These are phyloP conservation scores for Saturnispora serradocipensis DNA, from an alignment of 805 yeast species.

Conservation along the genomic window DNA sequence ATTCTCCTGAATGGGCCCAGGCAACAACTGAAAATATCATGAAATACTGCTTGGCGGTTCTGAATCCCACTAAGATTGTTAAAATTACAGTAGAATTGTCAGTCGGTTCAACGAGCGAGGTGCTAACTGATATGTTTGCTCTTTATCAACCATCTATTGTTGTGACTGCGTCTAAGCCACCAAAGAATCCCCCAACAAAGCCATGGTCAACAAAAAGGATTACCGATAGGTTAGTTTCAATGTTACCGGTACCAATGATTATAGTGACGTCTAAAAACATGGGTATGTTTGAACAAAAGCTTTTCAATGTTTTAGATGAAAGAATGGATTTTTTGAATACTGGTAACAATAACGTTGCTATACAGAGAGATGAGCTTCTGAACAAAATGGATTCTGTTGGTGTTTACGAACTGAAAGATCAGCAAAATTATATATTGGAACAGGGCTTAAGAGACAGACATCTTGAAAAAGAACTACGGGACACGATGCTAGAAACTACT, in stretches of 20 bases:
- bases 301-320: slow-evolving; percentile 30
- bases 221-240: slow-evolving; percentile 55
- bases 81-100: slow-evolving; percentile 53
- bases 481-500: not conserved
- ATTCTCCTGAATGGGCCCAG: slow-evolving; percentile 39
- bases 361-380: slow-evolving; percentile 14
- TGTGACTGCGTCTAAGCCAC: slow-evolving; percentile 46
- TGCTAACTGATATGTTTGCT: slow-evolving; percentile 49
- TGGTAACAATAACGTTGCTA: slow-evolving; percentile 6
- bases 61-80: slow-evolving; percentile 37
- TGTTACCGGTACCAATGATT: slow-evolving; percentile 56
- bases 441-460: slow-evolving; percentile 11
- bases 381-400: slow-evolving; percentile 22
- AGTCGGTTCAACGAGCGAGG: slow-evolving; percentile 47
- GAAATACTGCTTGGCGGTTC: slow-evolving; percentile 40
- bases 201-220: slow-evolving; percentile 56
- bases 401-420: slow-evolving; percentile 20
- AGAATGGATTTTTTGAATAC: slow-evolving; percentile 12
- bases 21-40: slow-evolving; percentile 39
- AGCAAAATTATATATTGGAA: slow-evolving; percentile 12
- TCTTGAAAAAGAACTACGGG: slow-evolving; percentile 11
- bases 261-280: slow-evolving; percentile 55
- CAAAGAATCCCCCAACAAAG: slow-evolving; percentile 39
- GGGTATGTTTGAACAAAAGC: slow-evolving; percentile 39
- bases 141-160: slow-evolving; percentile 55